Evolutionary conservation across 2,329 filamentous ascomycete genomes (phyloP).

Genomic region (Xylaria sp.): DNA sequence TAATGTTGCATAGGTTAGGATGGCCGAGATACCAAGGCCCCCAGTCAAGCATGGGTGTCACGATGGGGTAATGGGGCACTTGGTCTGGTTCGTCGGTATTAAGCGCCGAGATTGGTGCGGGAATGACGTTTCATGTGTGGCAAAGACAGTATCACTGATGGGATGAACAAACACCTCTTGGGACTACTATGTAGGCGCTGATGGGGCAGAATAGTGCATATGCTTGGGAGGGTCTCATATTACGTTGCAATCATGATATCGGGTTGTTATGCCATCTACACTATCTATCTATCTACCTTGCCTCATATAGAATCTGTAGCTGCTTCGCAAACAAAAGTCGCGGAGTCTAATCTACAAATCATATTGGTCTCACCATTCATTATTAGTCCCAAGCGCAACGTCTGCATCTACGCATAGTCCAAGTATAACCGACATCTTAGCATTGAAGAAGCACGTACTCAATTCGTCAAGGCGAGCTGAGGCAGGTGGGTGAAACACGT

Average conservation of each 20-base stretch:
- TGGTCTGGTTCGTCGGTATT: conserved; percentile 28
- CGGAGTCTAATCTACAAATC: conserved; percentile 18
- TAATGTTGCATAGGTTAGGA: conserved; percentile 35
- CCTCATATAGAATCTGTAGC: conserved; percentile 27
- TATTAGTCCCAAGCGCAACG: neutral
- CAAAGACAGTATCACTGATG: conserved; percentile 32
- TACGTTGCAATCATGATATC: conserved; percentile 13
- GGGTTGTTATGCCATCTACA: conserved; percentile 20
- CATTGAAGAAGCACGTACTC: conserved; percentile 15
- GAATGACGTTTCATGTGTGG: conserved; percentile 37
- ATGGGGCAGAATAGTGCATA: conserved; percentile 26
- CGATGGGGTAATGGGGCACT: conserved; percentile 6
- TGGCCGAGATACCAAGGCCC: conserved; percentile 9
- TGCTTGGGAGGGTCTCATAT: conserved; percentile 29
- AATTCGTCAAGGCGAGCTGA: conserved; percentile 9
- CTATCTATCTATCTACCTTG: neutral
- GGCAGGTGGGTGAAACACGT: conserved; percentile 14
- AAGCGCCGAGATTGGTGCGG: conserved; percentile 32
- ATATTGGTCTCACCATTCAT: neutral
- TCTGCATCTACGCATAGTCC: neutral
- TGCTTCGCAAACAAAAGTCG: conserved; percentile 19
- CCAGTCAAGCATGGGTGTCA: conserved; percentile 26
- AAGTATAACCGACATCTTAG: neutral
- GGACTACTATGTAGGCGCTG: conserved; percentile 26
- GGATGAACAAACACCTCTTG: conserved; percentile 24